Base-by-base conservation (phyloP, 805 yeast species). In the Torulaspora quercuum region DNA sequence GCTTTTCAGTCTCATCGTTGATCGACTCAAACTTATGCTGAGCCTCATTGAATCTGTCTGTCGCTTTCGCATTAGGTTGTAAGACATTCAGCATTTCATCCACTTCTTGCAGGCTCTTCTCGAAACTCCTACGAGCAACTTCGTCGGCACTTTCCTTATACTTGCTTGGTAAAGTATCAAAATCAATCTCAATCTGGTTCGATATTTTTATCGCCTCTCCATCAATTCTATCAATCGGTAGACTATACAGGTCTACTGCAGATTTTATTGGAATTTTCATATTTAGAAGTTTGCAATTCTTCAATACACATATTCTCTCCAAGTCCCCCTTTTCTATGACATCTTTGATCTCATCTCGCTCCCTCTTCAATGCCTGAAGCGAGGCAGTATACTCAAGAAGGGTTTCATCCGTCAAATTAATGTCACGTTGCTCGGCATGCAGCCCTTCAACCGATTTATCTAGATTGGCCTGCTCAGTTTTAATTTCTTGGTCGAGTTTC, bases 61-160 rank as follows among this genome's bases (percentile, higher is more conserved):
- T 64, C 0, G 96, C 95, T 46, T 82, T 82, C 24, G 78, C 68
- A 57, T 87, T 87, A n/a, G 96, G 95, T 20, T 85, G 78, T 50
- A 87, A 32, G 37, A 49, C 31, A 30, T 57, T 49, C 35, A 65
- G 42, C 29, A 52, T 57, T 35, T 63, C 64, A 19, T 60, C 54
- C 7, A 62, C 43, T 3, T 55, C 63, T n/a, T 54, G 53, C 6
- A 76, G 67, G 28, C 63, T 64, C 1, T 53, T 56, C 8, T 61
- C 70, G 41, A 68, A 65, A 7, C 67, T 65, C 15, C 49, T 39
- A 18, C 56, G 55, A 12, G 63, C 49, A 3, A 52, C 41, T 5
- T 50, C 56, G 17, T 55, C 48, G 44, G 48, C 40, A 15, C 56
- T 53, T 41, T 69, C 72, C 47, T 65, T 66, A 39, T 69, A 68